Conservation (phyloP, 306 rosid species). For the Prunus persica region Prunus_persica_NCBIv2 NC_034014.1:1424501-1425000, state of each 20-base stretch:
- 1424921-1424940: constrained; percentile 44
- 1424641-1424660: not conserved
- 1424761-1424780: constrained; percentile 36
- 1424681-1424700: not conserved
- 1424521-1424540: constrained; percentile 52
- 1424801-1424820: constrained; percentile 30
- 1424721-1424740: constrained; percentile 56
- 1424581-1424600: constrained; percentile 33
- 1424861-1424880: no score
- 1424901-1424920: not conserved
- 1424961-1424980: not conserved
- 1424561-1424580: constrained; percentile 43
- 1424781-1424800: constrained; percentile 57
- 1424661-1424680: no score
- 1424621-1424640: constrained; percentile 52
- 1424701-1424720: constrained; percentile 37
- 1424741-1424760: constrained; percentile 52
- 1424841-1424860: not conserved
- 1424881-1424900: not conserved
- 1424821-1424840: constrained; percentile 1
- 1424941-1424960: constrained; percentile 37
- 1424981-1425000: no score
- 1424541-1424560: constrained; percentile 35
- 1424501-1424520: not conserved
- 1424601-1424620: constrained; percentile 40